phyloP scores from a whole-genome alignment of 73 alveolate species.

The Uronychia binucleata region DNA sequence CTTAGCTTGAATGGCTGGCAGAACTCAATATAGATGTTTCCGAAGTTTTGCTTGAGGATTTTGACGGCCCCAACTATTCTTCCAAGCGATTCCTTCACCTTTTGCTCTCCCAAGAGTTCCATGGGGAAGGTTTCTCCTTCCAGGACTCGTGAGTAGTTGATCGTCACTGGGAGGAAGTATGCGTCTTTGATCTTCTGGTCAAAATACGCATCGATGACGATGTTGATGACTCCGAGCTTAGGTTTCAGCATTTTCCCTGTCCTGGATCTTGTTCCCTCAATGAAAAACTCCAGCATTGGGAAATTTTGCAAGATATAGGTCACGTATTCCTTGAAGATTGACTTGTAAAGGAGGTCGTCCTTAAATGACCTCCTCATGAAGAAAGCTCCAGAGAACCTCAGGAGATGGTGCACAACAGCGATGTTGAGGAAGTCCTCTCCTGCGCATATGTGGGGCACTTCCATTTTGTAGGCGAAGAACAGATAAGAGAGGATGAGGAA shows the following conservation, averaged over 20 bases:
- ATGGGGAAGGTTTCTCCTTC: conserved; percentile 94
- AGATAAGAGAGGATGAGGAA: conserved; percentile 81
- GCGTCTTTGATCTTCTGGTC: conserved; percentile 73
- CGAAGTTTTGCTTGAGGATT: conserved; percentile 79
- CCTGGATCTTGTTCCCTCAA: conserved; percentile 91
- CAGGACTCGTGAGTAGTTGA: conserved; percentile 86
- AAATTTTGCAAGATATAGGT: conserved; percentile 63
- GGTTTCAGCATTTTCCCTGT: conserved; percentile 86
- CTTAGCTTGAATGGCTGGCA: conserved; percentile 72
- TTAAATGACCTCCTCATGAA: conserved; percentile 80
- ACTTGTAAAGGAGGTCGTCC: conserved; percentile 79
- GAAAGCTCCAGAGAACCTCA: conserved; percentile 91
- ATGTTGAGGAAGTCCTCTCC: conserved; percentile 90
- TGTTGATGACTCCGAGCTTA: conserved; percentile 73
- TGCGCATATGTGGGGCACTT: conserved; percentile 92
- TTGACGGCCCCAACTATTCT: conserved; percentile 78
- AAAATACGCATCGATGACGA: conserved; percentile 70
- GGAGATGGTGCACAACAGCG: conserved; percentile 67
- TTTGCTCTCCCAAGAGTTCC: conserved; percentile 89
- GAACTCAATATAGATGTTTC: conserved; percentile 77
- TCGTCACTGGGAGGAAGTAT: conserved; percentile 84
- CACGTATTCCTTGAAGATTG: conserved; percentile 83
- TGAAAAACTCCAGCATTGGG: conserved; percentile 76
- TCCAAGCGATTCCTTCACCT: conserved; percentile 84
- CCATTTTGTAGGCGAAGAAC: conserved; percentile 77